Evolutionary conservation across 768 basidiomycete species (phyloP).

Genomic region (Phylloporus sp.): DNA sequence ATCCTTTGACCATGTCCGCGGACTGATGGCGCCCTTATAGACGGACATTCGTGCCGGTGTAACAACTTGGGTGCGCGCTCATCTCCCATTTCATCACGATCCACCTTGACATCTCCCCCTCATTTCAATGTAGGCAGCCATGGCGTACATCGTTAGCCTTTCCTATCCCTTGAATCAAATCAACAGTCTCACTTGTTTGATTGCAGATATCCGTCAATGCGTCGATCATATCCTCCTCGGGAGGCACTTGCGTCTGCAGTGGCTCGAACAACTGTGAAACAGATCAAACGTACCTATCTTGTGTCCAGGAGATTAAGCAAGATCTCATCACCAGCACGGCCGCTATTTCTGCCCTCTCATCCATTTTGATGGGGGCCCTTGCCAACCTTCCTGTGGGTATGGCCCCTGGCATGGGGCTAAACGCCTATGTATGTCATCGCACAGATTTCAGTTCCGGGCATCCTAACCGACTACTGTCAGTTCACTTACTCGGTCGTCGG

Average conservation of each 20-base stretch:
- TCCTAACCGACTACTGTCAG: slow-evolving; percentile 33
- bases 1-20: not conserved
- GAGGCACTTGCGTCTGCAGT: slow-evolving; percentile 79
- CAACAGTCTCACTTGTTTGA: not conserved
- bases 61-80: slow-evolving; percentile 70
- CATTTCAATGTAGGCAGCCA: slow-evolving; percentile 50
- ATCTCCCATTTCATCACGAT: not conserved
- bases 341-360: slow-evolving; percentile 68
- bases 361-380: slow-evolving; percentile 77
- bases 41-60: slow-evolving; percentile 76
- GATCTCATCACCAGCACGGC: slow-evolving; percentile 85
- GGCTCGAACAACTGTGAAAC: slow-evolving; percentile 49
- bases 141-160: slow-evolving; percentile 73
- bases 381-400: slow-evolving; percentile 90
- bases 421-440: slow-evolving; percentile 61
- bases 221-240: slow-evolving; percentile 68
- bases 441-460: not conserved
- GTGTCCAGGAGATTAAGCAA: slow-evolving; percentile 57
- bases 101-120: slow-evolving; percentile 2
- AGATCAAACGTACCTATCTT: slow-evolving; percentile 52
- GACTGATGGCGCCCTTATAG: slow-evolving; percentile 33
- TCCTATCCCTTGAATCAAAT: not conserved
- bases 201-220: slow-evolving; percentile 81
- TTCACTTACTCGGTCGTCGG: slow-evolving; percentile 89
- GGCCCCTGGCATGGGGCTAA: slow-evolving; percentile 81